A percentile compares a stretch with the other conserved stretches of the same genome.
phyloP scores from a whole-genome alignment of 192 early-diverging fungal genomes.

The Coemansia sp. region DNA sequence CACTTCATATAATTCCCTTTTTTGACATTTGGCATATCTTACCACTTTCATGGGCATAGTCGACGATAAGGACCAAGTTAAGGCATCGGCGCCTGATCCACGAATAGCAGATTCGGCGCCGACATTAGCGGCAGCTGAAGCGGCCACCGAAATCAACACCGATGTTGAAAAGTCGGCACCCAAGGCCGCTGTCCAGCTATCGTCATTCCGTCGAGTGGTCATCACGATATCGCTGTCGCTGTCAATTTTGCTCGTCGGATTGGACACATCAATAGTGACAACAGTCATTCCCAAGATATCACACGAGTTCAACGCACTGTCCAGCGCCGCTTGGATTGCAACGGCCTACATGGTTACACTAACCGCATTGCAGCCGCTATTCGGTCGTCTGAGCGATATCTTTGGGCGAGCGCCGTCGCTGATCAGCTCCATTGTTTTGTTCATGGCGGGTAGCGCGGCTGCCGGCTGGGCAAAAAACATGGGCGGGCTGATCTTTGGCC shows the following conservation, averaged over 20 bases:
- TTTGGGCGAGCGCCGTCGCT: constrained; percentile 51
- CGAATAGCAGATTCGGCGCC: neutral
- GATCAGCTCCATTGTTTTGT: constrained; percentile 35
- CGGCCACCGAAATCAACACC: neutral
- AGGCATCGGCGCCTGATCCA: neutral
- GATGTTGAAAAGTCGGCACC: neutral
- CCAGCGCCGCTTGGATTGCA: constrained; percentile 78
- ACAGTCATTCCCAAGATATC: constrained; percentile 73
- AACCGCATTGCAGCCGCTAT: constrained; percentile 73
- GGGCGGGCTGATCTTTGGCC: constrained; percentile 62
- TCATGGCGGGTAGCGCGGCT: constrained; percentile 46
- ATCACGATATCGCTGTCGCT: constrained; percentile 43
- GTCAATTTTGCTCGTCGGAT: constrained; percentile 62
- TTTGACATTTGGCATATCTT: neutral
- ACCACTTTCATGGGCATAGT: neutral
- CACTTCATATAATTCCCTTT: neutral
- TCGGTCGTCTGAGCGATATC: constrained; percentile 80
- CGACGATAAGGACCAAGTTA: neutral
- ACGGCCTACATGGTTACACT: constrained; percentile 67
- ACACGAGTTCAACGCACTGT: constrained; percentile 63
- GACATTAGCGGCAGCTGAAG: neutral
- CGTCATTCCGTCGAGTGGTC: constrained; percentile 1
- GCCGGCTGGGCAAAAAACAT: constrained; percentile 41
- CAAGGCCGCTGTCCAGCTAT: neutral
- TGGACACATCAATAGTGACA: constrained; percentile 84